These are phyloP conservation scores for Tagetes patula DNA, from an alignment of 129 eudicot genomes.

Conservation along the genomic window DNA sequence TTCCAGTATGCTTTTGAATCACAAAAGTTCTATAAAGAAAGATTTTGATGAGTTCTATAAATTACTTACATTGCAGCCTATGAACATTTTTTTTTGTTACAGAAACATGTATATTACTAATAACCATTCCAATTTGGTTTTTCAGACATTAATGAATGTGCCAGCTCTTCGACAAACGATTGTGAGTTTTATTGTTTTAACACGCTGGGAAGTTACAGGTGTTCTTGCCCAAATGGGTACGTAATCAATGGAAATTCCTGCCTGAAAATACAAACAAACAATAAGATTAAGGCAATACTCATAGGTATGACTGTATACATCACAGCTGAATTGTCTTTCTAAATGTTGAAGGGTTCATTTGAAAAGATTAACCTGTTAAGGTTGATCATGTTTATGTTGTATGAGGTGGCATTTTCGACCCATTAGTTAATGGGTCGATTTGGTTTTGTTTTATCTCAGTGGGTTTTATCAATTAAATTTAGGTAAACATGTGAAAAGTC, in stretches of 20 bases:
- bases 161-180: conserved; percentile 11
- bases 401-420: background rate
- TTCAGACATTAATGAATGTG: conserved; percentile 25
- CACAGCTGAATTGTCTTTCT: background rate
- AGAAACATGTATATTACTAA: background rate
- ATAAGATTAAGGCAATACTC: conserved; percentile 12
- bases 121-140: background rate
- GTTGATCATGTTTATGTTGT: background rate
- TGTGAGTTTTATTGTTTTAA: conserved; percentile 23
- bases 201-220: conserved; percentile 25
- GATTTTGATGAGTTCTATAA: background rate
- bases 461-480: background rate
- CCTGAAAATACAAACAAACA: background rate
- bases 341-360: background rate
- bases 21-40: background rate
- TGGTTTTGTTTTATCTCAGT: background rate
- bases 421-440: background rate
- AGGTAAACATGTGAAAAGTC: background rate
- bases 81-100: background rate
- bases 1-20: background rate
- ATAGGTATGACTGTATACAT: conserved; percentile 18
- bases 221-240: conserved; percentile 26
- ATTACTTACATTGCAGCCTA: background rate
- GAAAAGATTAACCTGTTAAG: background rate
- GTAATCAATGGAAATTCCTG: conserved; percentile 15